Conservation (phyloP, 108 stramenopile genomes). For the Cyclotella sp. region DNA sequence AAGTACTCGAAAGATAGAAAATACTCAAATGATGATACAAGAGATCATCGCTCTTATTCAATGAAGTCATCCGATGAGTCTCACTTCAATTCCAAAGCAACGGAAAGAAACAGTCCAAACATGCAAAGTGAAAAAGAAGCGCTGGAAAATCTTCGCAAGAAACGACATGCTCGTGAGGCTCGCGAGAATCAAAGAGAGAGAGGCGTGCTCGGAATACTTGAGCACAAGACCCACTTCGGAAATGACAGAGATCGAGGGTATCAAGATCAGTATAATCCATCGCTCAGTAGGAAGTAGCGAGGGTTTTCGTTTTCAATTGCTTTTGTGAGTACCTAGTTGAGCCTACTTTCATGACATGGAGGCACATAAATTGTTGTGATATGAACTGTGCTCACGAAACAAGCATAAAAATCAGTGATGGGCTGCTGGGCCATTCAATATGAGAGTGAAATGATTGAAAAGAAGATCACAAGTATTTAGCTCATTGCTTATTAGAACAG, state of each 20-base stretch:
- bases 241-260: constrained; percentile 9
- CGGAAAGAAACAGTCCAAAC: too few species aligned
- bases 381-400: too few species aligned
- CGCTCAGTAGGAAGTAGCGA: not conserved
- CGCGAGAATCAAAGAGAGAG: not conserved
- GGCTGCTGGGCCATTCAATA: too few species aligned
- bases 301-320: not conserved
- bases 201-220: not conserved
- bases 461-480: too few species aligned
- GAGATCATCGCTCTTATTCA: not conserved
- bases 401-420: too few species aligned
- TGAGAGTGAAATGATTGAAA: too few species aligned
- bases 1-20: not conserved
- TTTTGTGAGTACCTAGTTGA: too few species aligned
- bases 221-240: not conserved
- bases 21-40: not conserved
- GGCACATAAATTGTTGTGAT: too few species aligned
- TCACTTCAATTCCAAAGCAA: not conserved
- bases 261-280: constrained; percentile 13
- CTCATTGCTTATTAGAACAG: too few species aligned
- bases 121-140: not conserved
- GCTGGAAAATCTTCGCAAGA: constrained; percentile 5
- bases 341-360: too few species aligned
- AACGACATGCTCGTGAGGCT: constrained; percentile 9
- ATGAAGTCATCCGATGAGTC: not conserved